Evolutionary conservation across 148 eudicot species (phyloP).

Genomic region (Amaranthus palmeri): DNA sequence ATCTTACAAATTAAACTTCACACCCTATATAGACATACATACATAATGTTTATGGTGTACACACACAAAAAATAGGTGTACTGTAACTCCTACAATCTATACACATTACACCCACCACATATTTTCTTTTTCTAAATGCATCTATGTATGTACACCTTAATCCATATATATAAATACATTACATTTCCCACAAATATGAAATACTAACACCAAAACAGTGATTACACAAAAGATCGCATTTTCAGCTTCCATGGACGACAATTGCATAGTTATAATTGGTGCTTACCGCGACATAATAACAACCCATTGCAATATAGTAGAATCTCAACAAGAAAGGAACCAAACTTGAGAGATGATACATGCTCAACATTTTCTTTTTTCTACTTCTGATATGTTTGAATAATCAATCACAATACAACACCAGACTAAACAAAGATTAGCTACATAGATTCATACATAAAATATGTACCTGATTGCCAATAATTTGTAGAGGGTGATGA

Average conservation of each 20-base stretch:
- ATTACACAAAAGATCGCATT: background rate
- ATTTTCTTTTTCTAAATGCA: background rate
- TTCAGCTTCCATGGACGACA: constrained; percentile 26
- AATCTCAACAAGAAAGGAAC: constrained; percentile 27
- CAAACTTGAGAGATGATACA: constrained; percentile 25
- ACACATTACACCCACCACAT: background rate
- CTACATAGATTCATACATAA: background rate
- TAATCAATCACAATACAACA: background rate
- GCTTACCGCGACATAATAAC: constrained; percentile 28
- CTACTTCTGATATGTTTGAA: background rate
- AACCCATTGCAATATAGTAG: constrained; percentile 30
- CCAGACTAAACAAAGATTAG: background rate
- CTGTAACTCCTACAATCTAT: background rate
- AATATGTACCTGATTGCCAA: constrained; percentile 15
- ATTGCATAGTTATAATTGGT: constrained; percentile 28
- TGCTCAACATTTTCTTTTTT: constrained; percentile 21
- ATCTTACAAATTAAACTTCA: too few species aligned
- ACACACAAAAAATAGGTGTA: background rate
- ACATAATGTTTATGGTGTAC: background rate
- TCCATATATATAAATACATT: background rate
- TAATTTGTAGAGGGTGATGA: constrained; percentile 2
- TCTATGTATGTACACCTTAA: constrained; percentile 1
- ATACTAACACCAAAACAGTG: background rate
- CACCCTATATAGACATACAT: background rate
- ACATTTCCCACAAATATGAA: background rate